Conservation (phyloP, 2,329 filamentous ascomycete species). For the Colletotrichum tamarilloi region DNA sequence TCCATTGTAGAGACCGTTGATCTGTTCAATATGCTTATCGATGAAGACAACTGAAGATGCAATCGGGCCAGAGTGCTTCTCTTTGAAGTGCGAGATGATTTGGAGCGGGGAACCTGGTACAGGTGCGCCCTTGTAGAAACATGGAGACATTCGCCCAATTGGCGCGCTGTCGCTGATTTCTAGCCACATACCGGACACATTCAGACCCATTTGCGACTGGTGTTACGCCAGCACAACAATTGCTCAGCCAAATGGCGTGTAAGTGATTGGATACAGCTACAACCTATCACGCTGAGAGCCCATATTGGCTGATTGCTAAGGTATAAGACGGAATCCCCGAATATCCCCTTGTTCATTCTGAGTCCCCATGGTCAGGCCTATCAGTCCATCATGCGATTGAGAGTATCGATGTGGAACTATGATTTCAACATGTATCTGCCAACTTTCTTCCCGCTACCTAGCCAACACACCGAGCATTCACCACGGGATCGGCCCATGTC, state of each 20-base stretch:
- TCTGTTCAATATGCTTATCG: no score
- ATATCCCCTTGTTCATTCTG: no score
- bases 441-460: neutral
- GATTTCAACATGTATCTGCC: neutral
- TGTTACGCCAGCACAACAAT: neutral
- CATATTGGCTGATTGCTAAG: no score
- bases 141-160: neutral
- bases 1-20: neutral
- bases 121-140: neutral
- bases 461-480: neutral
- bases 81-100: neutral
- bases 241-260: no score
- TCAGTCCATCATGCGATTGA: no score
- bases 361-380: no score
- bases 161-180: neutral
- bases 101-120: neutral
- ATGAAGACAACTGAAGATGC: neutral
- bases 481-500: conserved; percentile 16
- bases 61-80: neutral
- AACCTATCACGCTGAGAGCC: no score
- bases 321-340: no score
- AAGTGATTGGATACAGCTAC: no score
- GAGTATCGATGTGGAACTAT: neutral
- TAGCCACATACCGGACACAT: neutral
- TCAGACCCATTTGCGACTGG: no score